These are phyloP conservation scores for Fusarium circinatum DNA, from an alignment of 2,329 filamentous ascomycete species.

Conservation along the genomic window DNA sequence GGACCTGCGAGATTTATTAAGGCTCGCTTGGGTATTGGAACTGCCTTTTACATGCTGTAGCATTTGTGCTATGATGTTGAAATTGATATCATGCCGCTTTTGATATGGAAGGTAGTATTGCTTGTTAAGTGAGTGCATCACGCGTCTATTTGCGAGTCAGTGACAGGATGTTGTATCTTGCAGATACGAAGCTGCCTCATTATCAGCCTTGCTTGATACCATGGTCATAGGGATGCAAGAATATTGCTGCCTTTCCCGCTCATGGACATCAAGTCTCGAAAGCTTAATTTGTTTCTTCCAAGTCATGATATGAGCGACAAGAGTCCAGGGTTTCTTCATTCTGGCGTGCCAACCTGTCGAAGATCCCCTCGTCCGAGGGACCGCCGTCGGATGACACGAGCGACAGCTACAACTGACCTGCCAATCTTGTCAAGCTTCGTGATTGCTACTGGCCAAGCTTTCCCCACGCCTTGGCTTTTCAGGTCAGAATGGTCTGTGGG, in stretches of 20 bases:
- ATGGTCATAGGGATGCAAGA: no score
- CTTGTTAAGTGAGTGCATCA: neutral
- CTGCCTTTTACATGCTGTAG: neutral
- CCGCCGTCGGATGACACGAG: no score
- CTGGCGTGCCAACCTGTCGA: rapidly evolving
- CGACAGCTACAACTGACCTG: rapidly evolving
- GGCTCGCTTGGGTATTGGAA: neutral
- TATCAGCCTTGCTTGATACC: neutral
- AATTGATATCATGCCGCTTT: neutral
- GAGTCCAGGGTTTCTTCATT: neutral
- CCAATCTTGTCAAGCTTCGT: neutral
- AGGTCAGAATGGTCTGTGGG: neutral
- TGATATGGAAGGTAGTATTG: conserved; percentile 13
- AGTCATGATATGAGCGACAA: neutral
- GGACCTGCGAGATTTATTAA: conserved; percentile 14
- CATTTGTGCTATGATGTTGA: neutral
- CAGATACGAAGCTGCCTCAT: neutral
- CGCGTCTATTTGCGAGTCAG: neutral
- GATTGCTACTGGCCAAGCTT: neutral
- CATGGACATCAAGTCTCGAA: rapidly evolving
- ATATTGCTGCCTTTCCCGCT: rapidly evolving
- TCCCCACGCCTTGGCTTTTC: neutral
- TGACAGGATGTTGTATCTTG: neutral
- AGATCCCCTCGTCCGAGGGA: neutral
- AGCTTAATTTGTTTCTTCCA: rapidly evolving